Evolutionary conservation across 495 filamentous ascomycete species (phyloP).

Genomic region (Penicillium silybi): DNA sequence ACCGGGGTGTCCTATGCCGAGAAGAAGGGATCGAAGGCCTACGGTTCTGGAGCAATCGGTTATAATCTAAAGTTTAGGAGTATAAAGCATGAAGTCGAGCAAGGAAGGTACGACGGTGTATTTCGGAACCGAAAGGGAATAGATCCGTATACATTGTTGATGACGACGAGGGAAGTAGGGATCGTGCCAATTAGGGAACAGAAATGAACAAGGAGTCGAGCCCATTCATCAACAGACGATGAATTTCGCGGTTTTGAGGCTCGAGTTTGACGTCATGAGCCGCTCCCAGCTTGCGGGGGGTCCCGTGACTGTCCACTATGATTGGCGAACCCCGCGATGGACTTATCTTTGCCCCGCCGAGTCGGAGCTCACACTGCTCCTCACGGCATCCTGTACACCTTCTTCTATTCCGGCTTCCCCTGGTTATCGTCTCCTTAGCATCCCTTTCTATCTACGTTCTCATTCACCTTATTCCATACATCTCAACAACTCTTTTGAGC

Average conservation of each 20-base stretch:
- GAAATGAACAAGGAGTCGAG: neutral
- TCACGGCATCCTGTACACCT: slow-evolving; percentile 5
- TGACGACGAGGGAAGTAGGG: neutral
- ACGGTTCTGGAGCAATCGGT: slow-evolving; percentile 75
- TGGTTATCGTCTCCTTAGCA: neutral
- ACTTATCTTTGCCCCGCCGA: neutral
- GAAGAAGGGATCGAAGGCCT: slow-evolving; percentile 81
- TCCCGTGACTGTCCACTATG: neutral
- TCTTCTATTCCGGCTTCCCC: neutral
- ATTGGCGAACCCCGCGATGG: slow-evolving; percentile 10
- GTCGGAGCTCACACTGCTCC: slow-evolving; percentile 16
- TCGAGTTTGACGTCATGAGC: slow-evolving; percentile 5
- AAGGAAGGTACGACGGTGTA: neutral
- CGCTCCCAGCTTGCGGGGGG: neutral
- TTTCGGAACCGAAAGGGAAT: neutral
- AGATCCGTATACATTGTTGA: slow-evolving; percentile 1
- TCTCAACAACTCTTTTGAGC: neutral
- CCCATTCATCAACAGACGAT: no score
- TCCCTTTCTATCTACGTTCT: neutral
- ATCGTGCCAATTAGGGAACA: no score
- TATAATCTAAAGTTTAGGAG: slow-evolving; percentile 15
- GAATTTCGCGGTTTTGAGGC: neutral
- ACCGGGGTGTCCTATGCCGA: slow-evolving; percentile 75
- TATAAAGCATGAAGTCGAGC: neutral
- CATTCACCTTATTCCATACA: neutral